Evolutionary conservation across 2,329 filamentous ascomycete species (phyloP), one percentile per base, ranked within the genome.

Genomic region (Nemania sp.): DNA sequence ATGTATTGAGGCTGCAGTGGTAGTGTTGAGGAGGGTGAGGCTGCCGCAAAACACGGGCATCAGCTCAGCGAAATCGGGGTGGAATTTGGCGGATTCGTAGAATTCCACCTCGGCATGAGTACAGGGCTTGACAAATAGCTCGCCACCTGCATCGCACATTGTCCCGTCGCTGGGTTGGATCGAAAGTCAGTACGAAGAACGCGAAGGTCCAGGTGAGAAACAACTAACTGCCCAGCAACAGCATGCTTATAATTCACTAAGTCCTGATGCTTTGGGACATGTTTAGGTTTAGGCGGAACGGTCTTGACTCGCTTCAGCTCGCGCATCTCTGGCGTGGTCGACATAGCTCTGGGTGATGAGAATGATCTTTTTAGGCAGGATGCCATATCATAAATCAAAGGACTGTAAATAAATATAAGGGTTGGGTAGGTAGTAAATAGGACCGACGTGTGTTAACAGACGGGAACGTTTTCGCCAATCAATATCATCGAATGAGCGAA

Each of bases 81-180:
- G 91, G 24, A 86, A 81, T 59, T 80, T 79, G 29, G 90, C 90
- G 45, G 89, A 88, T 78, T 97, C 89, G 84, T 99, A 99, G 80
- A 99, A 99, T 52, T 89, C 86, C 74, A 98, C 89, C 82, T 99
- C 96, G 71, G 90, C 86, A 70, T 89, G 82, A 0, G 93, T 97
- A 80, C 95, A 98, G 20, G 96, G 96, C 81, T 99, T 99, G 78
- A 98, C 93, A 78, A 99, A 92, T 38, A 98, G 85, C 71, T 92
- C 89, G 78, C 96, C 96, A 61, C 93, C 89, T 63, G 87, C 85
- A 77, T 97, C 93, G 77, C 91, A 94, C 75, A 97, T 88, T 54
- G 97, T 95, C 72, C 96, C 96, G 73, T 97, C 94, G 82, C 94
- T 98, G 77, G 53, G 70, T 57, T 60, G 15, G 63, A 38, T 38